Evolutionary conservation across 208 protist genomes (phyloP).

Genomic region (Leishmania braziliensis): DNA sequence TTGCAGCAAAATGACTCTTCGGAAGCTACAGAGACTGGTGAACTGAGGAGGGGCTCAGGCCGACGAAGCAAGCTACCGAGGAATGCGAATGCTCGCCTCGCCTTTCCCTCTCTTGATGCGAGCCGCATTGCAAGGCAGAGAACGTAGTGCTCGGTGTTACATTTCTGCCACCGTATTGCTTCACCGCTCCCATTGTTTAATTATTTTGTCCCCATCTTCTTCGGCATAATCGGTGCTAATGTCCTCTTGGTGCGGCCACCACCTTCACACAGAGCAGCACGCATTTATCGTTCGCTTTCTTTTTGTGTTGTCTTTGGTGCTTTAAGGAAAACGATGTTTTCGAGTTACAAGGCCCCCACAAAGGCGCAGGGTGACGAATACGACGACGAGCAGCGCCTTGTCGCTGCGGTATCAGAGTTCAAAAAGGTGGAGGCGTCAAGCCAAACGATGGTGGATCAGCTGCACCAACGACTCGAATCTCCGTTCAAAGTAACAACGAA

Average conservation of each 20-base stretch:
- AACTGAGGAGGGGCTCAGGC: background rate
- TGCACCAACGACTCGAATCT: slow-evolving; percentile 65
- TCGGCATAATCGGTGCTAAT: background rate
- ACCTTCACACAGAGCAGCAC: background rate
- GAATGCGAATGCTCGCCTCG: background rate
- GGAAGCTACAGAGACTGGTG: background rate
- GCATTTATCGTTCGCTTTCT: no score
- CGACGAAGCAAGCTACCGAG: background rate
- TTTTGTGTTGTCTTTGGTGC: background rate
- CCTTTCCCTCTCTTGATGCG: background rate
- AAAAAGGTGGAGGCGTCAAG: slow-evolving; percentile 65
- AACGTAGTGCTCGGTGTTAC: background rate
- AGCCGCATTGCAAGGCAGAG: background rate
- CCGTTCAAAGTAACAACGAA: slow-evolving; percentile 73
- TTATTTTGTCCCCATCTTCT: background rate
- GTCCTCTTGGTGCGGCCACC: background rate
- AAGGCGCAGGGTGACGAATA: slow-evolving; percentile 26
- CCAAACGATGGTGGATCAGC: slow-evolving; percentile 56
- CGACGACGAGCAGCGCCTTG: slow-evolving; percentile 64
- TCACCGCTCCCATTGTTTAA: background rate
- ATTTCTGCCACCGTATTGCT: background rate
- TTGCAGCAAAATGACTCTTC: background rate
- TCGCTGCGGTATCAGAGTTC: slow-evolving; percentile 61
- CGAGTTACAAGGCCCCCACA: slow-evolving; percentile 1
- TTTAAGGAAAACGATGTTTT: slow-evolving; percentile 23